Evolutionary conservation across 495 filamentous ascomycete genomes (phyloP).

Genomic region (Daldinia caldariorum): DNA sequence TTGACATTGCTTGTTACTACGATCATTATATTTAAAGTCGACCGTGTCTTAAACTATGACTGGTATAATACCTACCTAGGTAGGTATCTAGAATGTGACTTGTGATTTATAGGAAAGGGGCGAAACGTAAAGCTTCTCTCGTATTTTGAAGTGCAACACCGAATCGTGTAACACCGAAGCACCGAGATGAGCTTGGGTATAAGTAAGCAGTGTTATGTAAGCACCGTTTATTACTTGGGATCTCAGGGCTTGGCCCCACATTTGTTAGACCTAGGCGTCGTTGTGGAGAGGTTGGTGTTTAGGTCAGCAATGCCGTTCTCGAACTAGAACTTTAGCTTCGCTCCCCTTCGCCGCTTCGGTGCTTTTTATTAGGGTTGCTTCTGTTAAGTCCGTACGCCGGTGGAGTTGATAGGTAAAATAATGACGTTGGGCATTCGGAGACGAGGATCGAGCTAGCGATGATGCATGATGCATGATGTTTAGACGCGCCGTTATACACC

Average conservation of each 20-base stretch:
- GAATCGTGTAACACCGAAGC: conserved; percentile 31
- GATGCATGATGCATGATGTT: not conserved
- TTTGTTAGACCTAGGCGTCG: too few relatives aligned
- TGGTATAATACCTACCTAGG: not conserved
- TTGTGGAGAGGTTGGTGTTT: too few relatives aligned
- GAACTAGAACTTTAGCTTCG: conserved; percentile 4
- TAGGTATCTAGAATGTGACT: not conserved
- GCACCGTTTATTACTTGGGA: too few relatives aligned
- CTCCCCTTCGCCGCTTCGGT: not conserved
- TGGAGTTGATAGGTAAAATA: not conserved
- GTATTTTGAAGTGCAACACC: not conserved
- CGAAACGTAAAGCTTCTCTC: not conserved
- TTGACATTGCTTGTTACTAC: not conserved
- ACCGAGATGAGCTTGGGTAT: conserved; percentile 8
- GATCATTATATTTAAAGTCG: not conserved
- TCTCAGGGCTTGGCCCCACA: too few relatives aligned
- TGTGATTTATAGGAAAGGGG: not conserved
- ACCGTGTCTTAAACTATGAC: not conserved
- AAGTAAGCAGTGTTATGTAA: too few relatives aligned
- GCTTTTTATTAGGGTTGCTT: not conserved
- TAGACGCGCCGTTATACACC: too few relatives aligned
- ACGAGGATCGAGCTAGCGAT: not conserved
- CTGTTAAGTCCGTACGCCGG: not conserved
- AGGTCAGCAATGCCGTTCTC: too few relatives aligned
- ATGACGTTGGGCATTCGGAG: conserved; percentile 12